Evolutionary conservation across 306 rosid species (phyloP).

Genomic region (Trifolium dubium): DNA sequence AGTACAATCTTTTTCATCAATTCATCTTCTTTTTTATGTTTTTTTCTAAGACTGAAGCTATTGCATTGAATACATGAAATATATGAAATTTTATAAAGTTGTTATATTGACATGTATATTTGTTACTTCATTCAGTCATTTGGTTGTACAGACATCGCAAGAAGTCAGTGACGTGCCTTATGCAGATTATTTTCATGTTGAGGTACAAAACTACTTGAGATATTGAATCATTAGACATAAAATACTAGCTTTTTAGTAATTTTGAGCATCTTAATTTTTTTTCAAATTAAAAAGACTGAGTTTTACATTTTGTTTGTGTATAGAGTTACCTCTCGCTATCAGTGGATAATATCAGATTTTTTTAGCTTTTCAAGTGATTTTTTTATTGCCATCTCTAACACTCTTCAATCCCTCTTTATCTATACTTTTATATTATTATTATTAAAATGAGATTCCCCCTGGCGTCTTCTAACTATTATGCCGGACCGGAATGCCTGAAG

Average conservation of each 20-base stretch:
- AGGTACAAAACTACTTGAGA: conserved; percentile 64
- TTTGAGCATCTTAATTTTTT: background rate
- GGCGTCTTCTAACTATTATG: background rate
- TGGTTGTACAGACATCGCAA: conserved; percentile 90
- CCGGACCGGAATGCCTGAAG: background rate
- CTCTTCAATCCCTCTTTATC: background rate
- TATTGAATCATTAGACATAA: conserved; percentile 15
- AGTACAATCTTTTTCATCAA: conserved; percentile 7
- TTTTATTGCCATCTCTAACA: background rate
- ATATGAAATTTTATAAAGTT: background rate
- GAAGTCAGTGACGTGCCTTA: conserved; percentile 91
- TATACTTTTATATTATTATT: background rate
- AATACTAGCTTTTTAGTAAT: conserved; percentile 27
- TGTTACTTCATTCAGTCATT: conserved; percentile 64
- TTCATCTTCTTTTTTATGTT: conserved; percentile 23
- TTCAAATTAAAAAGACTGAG: conserved; percentile 5
- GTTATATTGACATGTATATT: conserved; percentile 43
- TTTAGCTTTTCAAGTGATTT: background rate
- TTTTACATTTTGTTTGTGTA: conserved; percentile 14
- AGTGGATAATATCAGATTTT: background rate
- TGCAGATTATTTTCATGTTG: conserved; percentile 85
- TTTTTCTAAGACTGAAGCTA: background rate
- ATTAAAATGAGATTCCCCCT: background rate
- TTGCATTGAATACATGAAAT: background rate
- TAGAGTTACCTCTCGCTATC: background rate